Conservation (phyloP, 2,329 filamentous ascomycete genomes). For the Cercospora sp. region DNA sequence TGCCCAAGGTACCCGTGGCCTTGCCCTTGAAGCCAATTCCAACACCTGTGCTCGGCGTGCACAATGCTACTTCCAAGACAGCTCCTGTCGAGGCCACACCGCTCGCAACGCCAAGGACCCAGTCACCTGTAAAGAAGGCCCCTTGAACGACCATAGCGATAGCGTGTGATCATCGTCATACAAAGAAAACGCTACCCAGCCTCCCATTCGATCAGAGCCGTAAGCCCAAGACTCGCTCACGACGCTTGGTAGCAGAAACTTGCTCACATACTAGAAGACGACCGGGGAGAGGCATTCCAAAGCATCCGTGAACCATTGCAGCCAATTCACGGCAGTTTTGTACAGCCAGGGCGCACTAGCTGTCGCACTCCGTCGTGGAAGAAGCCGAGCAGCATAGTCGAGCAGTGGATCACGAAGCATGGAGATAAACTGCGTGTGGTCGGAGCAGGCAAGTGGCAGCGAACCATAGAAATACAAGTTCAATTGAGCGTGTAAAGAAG, state of each 20-base stretch:
- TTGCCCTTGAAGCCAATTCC: slow-evolving; percentile 18
- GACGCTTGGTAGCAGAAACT: not conserved
- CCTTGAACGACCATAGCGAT: not conserved
- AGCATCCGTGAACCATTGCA: not conserved
- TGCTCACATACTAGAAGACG: not conserved
- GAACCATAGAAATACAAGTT: not conserved
- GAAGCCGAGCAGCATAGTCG: not conserved
- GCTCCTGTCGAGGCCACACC: slow-evolving; percentile 17
- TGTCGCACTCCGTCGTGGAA: not conserved
- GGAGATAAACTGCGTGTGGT: not conserved
- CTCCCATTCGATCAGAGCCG: not conserved
- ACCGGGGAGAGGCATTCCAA: not conserved
- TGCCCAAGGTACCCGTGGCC: slow-evolving; percentile 10
- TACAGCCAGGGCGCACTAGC: not conserved
- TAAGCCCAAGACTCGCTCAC: no score
- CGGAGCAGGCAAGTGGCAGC: not conserved
- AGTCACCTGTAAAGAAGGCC: not conserved
- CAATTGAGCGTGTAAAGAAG: not conserved
- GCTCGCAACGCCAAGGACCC: slow-evolving; percentile 6
- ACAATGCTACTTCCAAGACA: slow-evolving; percentile 19
- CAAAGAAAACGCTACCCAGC: not conserved
- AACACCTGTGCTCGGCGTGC: slow-evolving; percentile 26
- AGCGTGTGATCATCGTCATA: not conserved
- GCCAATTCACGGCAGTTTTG: not conserved
- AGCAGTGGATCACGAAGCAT: not conserved